Evolutionary conservation across 371 early-diverging fungal genomes (phyloP).

Genomic region (Funneliformis caledonium): DNA sequence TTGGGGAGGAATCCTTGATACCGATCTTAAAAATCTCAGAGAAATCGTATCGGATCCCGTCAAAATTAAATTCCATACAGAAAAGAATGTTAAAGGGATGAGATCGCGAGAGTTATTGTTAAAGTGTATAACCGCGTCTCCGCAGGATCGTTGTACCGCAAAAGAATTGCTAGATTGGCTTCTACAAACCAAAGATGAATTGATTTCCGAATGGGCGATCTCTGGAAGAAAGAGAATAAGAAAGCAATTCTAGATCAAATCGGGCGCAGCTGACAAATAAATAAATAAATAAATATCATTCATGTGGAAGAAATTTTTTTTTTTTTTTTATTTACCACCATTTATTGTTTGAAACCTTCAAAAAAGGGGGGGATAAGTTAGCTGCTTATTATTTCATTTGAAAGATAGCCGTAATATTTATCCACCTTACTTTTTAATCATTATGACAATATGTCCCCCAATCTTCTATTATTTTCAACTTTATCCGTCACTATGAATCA

Average conservation of each 20-base stretch:
- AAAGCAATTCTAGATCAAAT: background rate
- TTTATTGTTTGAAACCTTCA: too few species aligned
- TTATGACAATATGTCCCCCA: too few species aligned
- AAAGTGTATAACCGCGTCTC: constrained; percentile 52
- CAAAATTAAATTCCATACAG: constrained; percentile 55
- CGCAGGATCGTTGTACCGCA: constrained; percentile 55
- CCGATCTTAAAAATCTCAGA: constrained; percentile 59
- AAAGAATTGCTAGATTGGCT: constrained; percentile 44
- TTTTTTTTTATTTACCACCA: too few species aligned
- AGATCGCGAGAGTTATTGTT: constrained; percentile 54
- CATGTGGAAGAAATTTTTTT: too few species aligned
- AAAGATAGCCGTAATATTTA: too few species aligned
- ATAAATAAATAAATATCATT: background rate
- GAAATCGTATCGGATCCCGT: constrained; percentile 58
- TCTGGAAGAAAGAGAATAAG: background rate
- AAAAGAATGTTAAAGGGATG: constrained; percentile 55
- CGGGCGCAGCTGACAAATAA: background rate
- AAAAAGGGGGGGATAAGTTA: too few species aligned
- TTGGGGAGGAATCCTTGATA: constrained; percentile 66
- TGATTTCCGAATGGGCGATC: background rate
- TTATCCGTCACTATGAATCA: too few species aligned
- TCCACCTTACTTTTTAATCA: too few species aligned
- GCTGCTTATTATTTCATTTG: too few species aligned
- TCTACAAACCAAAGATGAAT: background rate
- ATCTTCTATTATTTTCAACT: too few species aligned